These are phyloP conservation scores for Periglandula ipomoeae DNA, from an alignment of 2,329 filamentous ascomycete species.

Conservation along the genomic window DNA sequence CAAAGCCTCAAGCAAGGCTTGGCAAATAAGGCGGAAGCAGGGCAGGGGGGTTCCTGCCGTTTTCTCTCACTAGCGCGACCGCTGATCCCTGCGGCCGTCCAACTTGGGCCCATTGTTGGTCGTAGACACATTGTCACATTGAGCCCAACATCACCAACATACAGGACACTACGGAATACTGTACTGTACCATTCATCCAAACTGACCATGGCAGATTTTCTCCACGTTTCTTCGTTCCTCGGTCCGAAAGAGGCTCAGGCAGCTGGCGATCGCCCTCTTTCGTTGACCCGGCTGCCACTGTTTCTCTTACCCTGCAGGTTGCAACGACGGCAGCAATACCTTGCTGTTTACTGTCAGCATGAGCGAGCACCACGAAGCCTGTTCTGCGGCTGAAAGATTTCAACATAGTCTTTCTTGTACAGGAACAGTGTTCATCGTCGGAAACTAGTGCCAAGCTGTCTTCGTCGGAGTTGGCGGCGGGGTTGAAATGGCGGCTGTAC, in stretches of 20 bases:
- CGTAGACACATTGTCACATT: background rate
- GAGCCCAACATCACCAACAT: background rate
- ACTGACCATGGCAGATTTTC: background rate
- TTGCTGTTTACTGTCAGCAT: background rate
- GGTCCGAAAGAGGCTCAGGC: background rate
- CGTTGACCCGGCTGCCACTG: background rate
- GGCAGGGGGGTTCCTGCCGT: background rate
- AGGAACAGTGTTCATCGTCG: no score
- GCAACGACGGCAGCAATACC: no score
- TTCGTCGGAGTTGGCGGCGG: no score
- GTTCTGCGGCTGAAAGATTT: no score
- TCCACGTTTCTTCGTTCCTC: background rate
- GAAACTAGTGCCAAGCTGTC: no score
- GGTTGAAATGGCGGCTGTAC: no score
- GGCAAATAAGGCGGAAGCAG: no score
- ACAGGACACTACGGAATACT: no score
- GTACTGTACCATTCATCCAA: background rate
- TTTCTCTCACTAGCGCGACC: background rate
- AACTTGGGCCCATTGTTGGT: slow-evolving; percentile 1
- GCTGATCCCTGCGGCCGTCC: no score
- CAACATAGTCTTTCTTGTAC: no score
- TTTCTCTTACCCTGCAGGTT: background rate
- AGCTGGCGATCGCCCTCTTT: background rate
- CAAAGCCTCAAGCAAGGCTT: no score
- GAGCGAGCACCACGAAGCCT: no score